phyloP scores from a whole-genome alignment of 441 rosid genomes.

The Metrosideros polymorpha region DNA sequence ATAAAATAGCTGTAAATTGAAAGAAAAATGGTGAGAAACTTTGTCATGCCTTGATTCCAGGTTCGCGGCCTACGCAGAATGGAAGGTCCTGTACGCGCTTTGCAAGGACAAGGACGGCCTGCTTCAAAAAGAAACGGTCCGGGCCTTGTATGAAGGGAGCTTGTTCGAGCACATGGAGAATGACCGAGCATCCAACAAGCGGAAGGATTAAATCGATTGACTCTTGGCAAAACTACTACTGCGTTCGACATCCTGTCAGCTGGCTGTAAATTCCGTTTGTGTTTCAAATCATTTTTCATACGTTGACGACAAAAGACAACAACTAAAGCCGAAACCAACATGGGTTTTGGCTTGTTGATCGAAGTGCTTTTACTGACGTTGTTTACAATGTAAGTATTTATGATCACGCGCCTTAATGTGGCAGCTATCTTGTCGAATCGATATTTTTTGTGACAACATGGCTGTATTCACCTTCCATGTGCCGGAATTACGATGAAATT shows the following conservation, averaged over 20 bases:
- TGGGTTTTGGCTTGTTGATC: background rate
- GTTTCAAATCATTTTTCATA: background rate
- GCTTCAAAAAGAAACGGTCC: constrained; percentile 45
- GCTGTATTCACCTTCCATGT: background rate
- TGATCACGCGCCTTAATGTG: background rate
- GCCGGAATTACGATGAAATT: background rate
- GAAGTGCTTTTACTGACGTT: background rate
- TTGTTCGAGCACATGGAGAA: constrained; percentile 43
- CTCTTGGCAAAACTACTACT: background rate
- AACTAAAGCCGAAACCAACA: background rate
- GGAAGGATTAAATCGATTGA: constrained; percentile 19
- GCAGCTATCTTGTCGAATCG: background rate
- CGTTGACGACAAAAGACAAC: background rate
- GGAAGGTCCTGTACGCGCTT: constrained; percentile 41
- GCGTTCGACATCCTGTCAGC: background rate
- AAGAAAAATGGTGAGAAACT: background rate
- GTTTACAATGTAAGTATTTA: background rate
- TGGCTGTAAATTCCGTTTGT: background rate
- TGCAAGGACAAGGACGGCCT: constrained; percentile 69
- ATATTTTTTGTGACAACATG: background rate
- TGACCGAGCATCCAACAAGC: constrained; percentile 23
- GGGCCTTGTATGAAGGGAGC: constrained; percentile 67
- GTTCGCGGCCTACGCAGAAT: constrained; percentile 50
- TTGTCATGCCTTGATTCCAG: constrained; percentile 37
- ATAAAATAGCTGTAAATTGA: no score